Evolutionary conservation across 2,329 filamentous ascomycete genomes (phyloP), one percentile per base, ranked within the genome.

Genomic region (Colletotrichum trifolii): DNA sequence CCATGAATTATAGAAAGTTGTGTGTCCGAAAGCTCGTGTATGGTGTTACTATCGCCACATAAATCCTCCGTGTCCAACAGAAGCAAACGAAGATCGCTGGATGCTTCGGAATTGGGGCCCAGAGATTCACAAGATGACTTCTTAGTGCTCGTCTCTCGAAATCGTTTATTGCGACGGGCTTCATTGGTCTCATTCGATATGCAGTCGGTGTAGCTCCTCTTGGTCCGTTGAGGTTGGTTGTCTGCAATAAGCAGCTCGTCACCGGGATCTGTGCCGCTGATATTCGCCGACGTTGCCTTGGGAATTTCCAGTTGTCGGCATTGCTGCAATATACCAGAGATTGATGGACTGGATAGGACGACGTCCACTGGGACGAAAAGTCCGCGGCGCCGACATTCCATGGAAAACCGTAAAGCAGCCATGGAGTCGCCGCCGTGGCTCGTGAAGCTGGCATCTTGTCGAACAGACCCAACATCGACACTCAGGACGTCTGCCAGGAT

Each of bases 1-100:
- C 70, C 68, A 38, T 69, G 68, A 17, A 73, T 66, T n/a, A 73
- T 65, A 12, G 67, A 69, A 2, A 73, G 59, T 55, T 73, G 72
- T 58, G 71, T 71, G 39, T 72, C 69, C 11, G 68, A 54, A 13
- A 54, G 38, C 15, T 54, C 50, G 50, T 13, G 39, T n/a, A 33
- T 17, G 1, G 13, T 5, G 15, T 33, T 11, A 3, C 36, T 35
- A 12, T 8, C 7, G 13, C 38, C 25, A n/a, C 12, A 9, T 12
- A 33, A 9, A 33, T 47, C 45, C 2, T 47, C 17, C 6, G n/a
- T 33, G 17, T 33, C 17, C 6, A 33, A 4, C 8, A n/a, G 15
- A 47, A 47, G n/a, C 2, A 17, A 17, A 3, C 17, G 45, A 11
- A 47, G 45, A 10, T 25, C 17, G 45, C 17, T 25, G 45, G 12